Conservation (phyloP, 352 stramenopile genomes). For the Phytophthora kernoviae region DNA sequence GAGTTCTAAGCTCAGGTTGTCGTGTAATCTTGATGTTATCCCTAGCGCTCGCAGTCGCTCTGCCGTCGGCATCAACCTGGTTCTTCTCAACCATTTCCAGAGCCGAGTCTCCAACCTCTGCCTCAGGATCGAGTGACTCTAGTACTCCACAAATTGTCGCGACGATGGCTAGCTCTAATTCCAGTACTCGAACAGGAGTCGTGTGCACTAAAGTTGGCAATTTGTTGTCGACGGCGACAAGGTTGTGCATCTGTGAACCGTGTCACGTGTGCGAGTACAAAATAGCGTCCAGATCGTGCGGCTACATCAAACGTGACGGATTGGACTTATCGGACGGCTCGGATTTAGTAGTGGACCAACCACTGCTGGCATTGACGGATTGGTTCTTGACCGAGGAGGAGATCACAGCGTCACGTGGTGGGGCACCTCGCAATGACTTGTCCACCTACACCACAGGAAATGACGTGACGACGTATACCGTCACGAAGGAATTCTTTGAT, state of each 20-base stretch:
- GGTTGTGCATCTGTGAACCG: constrained; percentile 42
- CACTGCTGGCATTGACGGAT: constrained; percentile 32
- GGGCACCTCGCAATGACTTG: constrained; percentile 34
- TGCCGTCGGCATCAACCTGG: too few species aligned
- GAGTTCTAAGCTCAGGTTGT: too few species aligned
- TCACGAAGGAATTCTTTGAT: constrained; percentile 44
- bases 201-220: not conserved
- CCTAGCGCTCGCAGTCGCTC: not conserved
- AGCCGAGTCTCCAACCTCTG: too few species aligned
- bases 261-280: constrained; percentile 47
- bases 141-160: not conserved
- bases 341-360: constrained; percentile 30
- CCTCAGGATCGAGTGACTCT: too few species aligned
- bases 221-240: constrained; percentile 13
- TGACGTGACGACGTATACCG: constrained; percentile 33
- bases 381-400: constrained; percentile 55
- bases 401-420: constrained; percentile 38
- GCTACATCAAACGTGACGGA: constrained; percentile 16
- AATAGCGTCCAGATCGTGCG: constrained; percentile 22
- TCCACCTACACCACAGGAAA: constrained; percentile 31
- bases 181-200: not conserved
- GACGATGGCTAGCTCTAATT: not conserved
- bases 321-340: constrained; percentile 32
- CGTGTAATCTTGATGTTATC: too few species aligned
- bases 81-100: too few species aligned